phyloP scores from a whole-genome alignment of 192 early-diverging fungal species.

The Coemansia furcata region DNA sequence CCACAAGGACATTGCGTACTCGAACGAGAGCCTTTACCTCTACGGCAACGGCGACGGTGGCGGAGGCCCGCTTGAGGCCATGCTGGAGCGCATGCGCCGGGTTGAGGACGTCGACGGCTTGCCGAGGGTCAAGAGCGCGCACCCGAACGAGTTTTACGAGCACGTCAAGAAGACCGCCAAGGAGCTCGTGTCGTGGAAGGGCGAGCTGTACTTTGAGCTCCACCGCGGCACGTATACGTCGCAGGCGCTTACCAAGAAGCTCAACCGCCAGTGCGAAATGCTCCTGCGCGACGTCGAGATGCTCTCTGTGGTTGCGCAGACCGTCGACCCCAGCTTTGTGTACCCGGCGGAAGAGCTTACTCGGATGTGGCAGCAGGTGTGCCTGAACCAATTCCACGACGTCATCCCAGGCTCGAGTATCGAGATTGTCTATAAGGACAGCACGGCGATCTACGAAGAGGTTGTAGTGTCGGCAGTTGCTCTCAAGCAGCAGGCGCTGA shows the following conservation, averaged over 20 bases:
- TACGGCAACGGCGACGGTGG: conserved; percentile 98
- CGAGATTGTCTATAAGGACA: conserved; percentile 88
- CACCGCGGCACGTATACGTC: conserved; percentile 98
- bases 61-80: conserved; percentile 77
- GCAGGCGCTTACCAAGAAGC: conserved; percentile 80
- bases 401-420: conserved; percentile 92
- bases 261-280: conserved; percentile 83
- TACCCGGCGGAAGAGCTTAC: conserved; percentile 80
- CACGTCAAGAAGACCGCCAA: conserved; percentile 65
- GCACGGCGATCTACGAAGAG: conserved; percentile 53
- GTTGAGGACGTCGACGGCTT: conserved; percentile 76
- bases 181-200: conserved; percentile 84
- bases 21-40: conserved; percentile 82
- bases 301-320: conserved; percentile 56
- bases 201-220: conserved; percentile 98
- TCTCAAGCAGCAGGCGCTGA: conserved; percentile 52
- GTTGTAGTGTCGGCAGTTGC: conserved; percentile 34
- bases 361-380: conserved; percentile 82
- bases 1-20: conserved; percentile 85
- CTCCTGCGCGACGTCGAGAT: conserved; percentile 85
- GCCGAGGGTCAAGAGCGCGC: conserved; percentile 68
- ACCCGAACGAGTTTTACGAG: conserved; percentile 85
- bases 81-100: conserved; percentile 81
- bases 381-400: conserved; percentile 98
- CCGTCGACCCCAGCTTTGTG: conserved; percentile 17